Conservation (phyloP, 441 rosid genomes). For the Breynia disticha region DNA sequence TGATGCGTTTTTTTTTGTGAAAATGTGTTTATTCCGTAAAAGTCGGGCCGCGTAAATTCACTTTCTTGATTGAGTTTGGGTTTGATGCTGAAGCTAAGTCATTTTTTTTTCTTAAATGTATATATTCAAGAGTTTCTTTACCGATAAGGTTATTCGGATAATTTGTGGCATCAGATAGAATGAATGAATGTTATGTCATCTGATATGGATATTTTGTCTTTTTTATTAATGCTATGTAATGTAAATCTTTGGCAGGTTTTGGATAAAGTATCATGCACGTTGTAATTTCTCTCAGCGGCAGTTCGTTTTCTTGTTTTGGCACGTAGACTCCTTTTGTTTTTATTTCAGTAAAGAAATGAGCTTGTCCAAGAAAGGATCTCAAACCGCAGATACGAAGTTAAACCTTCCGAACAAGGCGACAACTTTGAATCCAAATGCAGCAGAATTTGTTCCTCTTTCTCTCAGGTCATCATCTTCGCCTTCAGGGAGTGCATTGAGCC, state of each 20-base stretch:
- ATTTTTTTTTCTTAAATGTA: no score
- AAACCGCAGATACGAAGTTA: slow-evolving; percentile 47
- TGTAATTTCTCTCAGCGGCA: slow-evolving; percentile 5
- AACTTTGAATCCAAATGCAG: slow-evolving; percentile 86
- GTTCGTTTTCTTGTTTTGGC: slow-evolving; percentile 10
- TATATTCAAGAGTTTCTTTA: no score
- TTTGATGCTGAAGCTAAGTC: no score
- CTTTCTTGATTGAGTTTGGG: no score
- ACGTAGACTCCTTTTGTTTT: slow-evolving; percentile 18
- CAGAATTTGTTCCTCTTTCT: slow-evolving; percentile 79
- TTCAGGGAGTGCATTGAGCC: slow-evolving; percentile 37
- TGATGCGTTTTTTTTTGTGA: not conserved
- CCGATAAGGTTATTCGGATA: slow-evolving; percentile 12
- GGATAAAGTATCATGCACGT: slow-evolving; percentile 29
- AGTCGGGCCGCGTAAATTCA: no score
- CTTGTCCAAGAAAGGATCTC: slow-evolving; percentile 66
- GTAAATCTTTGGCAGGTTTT: slow-evolving; percentile 52
- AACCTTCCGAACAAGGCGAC: slow-evolving; percentile 43
- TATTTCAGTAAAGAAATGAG: slow-evolving; percentile 53
- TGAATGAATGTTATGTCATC: slow-evolving; percentile 6
- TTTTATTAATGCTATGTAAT: slow-evolving; percentile 9
- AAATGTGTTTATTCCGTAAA: no score
- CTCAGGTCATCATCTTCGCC: slow-evolving; percentile 51
- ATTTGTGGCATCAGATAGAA: not conserved
- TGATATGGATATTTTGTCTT: slow-evolving; percentile 16